Evolutionary conservation across 768 basidiomycete genomes (phyloP).

Genomic region (Leucocoprinus birnbaumii): DNA sequence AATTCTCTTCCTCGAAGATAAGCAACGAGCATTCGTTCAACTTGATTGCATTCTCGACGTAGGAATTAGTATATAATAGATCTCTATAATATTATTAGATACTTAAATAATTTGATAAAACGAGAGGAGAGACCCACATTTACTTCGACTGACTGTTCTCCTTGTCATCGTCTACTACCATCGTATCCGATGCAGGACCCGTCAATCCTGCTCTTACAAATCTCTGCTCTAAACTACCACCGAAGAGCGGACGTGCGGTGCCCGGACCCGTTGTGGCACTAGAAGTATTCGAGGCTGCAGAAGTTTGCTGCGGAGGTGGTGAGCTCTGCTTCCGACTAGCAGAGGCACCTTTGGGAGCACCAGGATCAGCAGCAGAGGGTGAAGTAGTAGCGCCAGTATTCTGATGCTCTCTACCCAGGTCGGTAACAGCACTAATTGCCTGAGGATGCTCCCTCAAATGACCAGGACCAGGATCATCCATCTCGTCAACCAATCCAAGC

Average conservation of each 20-base stretch:
- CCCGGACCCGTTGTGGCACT: constrained; percentile 5
- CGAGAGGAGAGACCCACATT: not conserved
- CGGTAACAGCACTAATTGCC: constrained; percentile 62
- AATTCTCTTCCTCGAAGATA: too few species aligned
- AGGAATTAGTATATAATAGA: too few species aligned
- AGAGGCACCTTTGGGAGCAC: not conserved
- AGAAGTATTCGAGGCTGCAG: constrained; percentile 6
- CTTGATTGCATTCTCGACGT: too few species aligned
- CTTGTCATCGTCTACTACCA: constrained; percentile 58
- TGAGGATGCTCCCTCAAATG: constrained; percentile 83
- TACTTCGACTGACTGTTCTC: constrained; percentile 30
- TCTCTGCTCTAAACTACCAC: constrained; percentile 51
- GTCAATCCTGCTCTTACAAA: constrained; percentile 53
- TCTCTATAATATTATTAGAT: too few species aligned
- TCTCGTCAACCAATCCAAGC: constrained; percentile 79
- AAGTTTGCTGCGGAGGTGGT: not conserved
- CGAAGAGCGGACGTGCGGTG: constrained; percentile 44
- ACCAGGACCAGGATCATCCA: constrained; percentile 82
- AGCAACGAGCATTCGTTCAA: too few species aligned
- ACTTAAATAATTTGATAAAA: not conserved
- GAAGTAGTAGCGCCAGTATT: constrained; percentile 2
- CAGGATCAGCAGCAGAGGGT: too few species aligned
- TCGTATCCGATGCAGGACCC: constrained; percentile 32
- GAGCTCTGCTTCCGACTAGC: not conserved
- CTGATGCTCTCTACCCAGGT: constrained; percentile 19